Base-by-base conservation (phyloP, 1,284 basidiomycete species). In the Ceratobasidium sp. region DNA sequence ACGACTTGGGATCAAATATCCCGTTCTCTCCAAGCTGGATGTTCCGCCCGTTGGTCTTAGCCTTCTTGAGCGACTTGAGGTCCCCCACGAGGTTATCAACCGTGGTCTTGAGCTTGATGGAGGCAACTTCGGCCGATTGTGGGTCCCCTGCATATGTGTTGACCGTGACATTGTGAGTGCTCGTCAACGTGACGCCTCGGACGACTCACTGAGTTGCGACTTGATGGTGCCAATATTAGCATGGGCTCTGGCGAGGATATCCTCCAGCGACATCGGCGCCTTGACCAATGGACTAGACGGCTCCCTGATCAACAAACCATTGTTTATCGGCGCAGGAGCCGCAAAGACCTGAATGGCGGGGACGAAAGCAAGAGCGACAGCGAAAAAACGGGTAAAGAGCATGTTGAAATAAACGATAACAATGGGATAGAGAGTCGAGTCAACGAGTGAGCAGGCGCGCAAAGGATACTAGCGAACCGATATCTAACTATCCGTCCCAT, bases 41-140 rank as follows among this genome's bases (percentile, higher is more conserved):
- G 27, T 55, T 55, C 23, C 2, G 10, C 23, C 10, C 54, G 10
- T 4, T 23, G n/a, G 23, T n/a, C 23, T 55, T 55, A 7, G 54
- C 54, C 7, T 20, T n/a, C 54, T 55, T 55, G 7, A 55, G 54
- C 10, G 54, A 27, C 54, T 55, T 55, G n/a, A 55, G 23, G 23
- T 55, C 54, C 6, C 23, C 54, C 6, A 55, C 12, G 23, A 55
- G 23, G n/a, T 7, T 27, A 55, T 55, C 54, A n/a, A 55, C 23
- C 12, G 54, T 27, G 54, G n/a, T n/a, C 54, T 55, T 55, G 54
- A 55, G 54, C 54, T 55, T 23, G n/a, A 10, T 55, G n/a, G 54
- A 10, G n/a, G 54, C 54, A 12, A 27, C 54, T 55, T 55, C 5
- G 54, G 12, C 23, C n/a, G n/a, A 10, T 55, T 23, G n/a, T n/a